These are phyloP conservation scores for Apiotrichum mycotoxinovorans DNA, from an alignment of 1,284 basidiomycete genomes.

Conservation along the genomic window DNA sequence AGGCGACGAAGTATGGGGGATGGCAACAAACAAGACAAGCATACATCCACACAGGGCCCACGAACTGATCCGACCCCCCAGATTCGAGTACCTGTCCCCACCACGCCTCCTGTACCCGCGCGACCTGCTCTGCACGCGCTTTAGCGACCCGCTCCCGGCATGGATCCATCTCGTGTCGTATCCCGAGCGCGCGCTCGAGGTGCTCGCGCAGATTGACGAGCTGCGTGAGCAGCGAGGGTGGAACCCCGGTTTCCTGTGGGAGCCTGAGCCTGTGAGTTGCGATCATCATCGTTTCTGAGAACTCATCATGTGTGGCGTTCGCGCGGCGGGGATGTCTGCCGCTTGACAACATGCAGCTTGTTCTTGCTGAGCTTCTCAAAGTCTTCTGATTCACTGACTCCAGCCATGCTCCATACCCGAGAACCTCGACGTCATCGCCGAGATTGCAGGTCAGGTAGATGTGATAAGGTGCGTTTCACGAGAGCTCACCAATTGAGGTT, in stretches of 20 bases:
- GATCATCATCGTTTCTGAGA: too few relatives aligned
- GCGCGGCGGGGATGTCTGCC: too few relatives aligned
- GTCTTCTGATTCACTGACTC: neutral
- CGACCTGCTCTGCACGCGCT: constrained; percentile 20
- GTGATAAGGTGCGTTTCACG: constrained; percentile 28
- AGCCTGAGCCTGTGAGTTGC: constrained; percentile 37
- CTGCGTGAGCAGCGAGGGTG: constrained; percentile 17
- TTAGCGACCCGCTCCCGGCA: constrained; percentile 18
- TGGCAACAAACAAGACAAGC: too few relatives aligned
- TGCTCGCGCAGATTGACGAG: constrained; percentile 24
- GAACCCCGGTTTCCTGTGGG: constrained; percentile 36
- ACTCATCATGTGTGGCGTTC: neutral
- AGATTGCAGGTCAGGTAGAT: constrained; percentile 26
- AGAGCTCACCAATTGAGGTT: too few relatives aligned
- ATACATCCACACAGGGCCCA: too few relatives aligned
- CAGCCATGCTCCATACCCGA: constrained; percentile 25
- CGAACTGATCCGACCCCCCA: constrained; percentile 9
- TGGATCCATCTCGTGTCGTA: constrained; percentile 39
- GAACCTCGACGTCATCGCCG: constrained; percentile 21
- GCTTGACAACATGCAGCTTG: too few relatives aligned
- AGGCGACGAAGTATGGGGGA: too few relatives aligned
- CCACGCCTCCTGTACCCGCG: constrained; percentile 29
- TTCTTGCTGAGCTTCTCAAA: too few relatives aligned
- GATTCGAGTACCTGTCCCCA: constrained; percentile 38
- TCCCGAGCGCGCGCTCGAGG: constrained; percentile 18